Conservation (phyloP, 176 grass and related monocot species). For the Carex cristatella region DNA sequence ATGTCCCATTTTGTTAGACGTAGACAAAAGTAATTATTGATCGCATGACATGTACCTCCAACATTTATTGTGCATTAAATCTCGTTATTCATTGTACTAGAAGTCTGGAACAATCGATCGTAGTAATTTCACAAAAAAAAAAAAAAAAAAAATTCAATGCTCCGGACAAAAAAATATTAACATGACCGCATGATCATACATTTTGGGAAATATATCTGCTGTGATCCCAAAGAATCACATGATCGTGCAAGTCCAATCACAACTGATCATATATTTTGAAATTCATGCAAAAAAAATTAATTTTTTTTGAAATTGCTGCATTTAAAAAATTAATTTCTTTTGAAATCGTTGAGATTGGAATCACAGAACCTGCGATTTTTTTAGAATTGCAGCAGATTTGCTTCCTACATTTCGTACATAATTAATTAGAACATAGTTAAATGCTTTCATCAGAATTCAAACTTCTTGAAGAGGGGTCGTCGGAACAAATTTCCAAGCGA, state of each 20-base stretch:
- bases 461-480: background rate
- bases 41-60: slow-evolving; percentile 12
- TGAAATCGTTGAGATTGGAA: no score
- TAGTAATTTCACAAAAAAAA: background rate
- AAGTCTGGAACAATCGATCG: background rate
- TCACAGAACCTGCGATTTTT: no score
- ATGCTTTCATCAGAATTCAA: background rate
- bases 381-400: no score
- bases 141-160: background rate
- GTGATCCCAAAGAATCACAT: no score
- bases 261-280: no score
- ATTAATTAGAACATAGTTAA: background rate
- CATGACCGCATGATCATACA: background rate
- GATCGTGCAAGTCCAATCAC: no score
- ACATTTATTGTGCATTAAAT: slow-evolving; percentile 22
- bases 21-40: background rate
- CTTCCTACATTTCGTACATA: no score
- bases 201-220: no score
- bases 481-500: background rate
- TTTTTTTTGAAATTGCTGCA: no score
- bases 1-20: background rate
- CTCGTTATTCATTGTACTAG: background rate
- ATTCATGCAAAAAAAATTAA: no score
- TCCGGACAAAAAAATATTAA: background rate
- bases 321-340: no score